Evolutionary conservation across 2,329 filamentous ascomycete species (phyloP), one percentile per base, ranked within the genome.

Genomic region (Didymella keratinophila): DNA sequence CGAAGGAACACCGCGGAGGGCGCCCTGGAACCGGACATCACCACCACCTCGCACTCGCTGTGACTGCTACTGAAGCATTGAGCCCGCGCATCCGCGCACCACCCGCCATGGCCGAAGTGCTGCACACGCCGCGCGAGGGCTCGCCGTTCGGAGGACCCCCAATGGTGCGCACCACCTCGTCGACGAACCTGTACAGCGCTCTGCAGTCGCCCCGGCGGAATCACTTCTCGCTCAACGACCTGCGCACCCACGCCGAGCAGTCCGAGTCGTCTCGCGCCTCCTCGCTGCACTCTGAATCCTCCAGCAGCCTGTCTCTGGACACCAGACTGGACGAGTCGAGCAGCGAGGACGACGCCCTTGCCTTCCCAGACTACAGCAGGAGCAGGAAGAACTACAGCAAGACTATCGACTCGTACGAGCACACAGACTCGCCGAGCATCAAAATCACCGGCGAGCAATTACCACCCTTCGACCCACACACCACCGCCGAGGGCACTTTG

Each of bases 251-350:
- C 56, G 74, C 76, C 25, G 62, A 74, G 51, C 66, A 70, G 42
- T 73, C 76, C 43, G 67, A 71, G 50, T 74, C 77, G 44, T 77
- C 76, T 27, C 71, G 72, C 49, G 83, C 70, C 55, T 82, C 83
- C 4, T 88, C 87, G 2, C 85, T 83, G 71, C 80, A 82, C 23
- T 89, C 88, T 2, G 90, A 87, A 3, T 84, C 87, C 4, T 83
- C 84, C 18, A 88, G 86, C 67, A 89, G 84, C 65, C 76, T 88
- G 53, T 89, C 87, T 12, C 77, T 89, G 53, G 83, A 85, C 53
- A 85, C 83, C 45, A 83, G 85, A 58, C 84, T 80, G 67, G 84
- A 87, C 58, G 72, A 72, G 55, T 70, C 63, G 12, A 68, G 66
- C 59, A 72, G 69, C 64, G 67, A 82, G 44, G 78, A 84, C 59